Conservation (phyloP, 768 basidiomycete genomes). For the Russula ochroleuca region DNA sequence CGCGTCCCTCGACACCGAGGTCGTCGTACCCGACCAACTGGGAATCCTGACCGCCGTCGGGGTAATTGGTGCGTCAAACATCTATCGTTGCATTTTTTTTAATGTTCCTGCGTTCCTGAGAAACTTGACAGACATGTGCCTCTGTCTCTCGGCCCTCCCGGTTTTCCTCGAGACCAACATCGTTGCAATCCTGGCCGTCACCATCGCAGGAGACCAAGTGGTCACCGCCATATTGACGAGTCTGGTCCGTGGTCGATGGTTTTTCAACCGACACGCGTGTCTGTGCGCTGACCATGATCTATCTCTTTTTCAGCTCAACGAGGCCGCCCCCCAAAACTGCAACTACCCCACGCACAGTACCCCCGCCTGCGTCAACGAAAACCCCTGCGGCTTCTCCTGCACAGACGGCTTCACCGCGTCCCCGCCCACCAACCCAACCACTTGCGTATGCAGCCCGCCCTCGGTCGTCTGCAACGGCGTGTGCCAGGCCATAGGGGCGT, state of each 20-base stretch:
- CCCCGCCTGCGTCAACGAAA: conserved; percentile 36
- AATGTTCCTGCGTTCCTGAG: not conserved
- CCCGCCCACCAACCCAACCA: conserved; percentile 36
- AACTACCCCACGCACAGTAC: conserved; percentile 41
- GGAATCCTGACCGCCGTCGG: conserved; percentile 34
- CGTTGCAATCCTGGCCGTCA: conserved; percentile 34
- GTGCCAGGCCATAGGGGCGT: conserved; percentile 33
- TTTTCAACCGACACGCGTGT: too few relatives aligned
- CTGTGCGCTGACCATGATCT: too few relatives aligned
- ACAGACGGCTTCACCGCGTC: conserved; percentile 39
- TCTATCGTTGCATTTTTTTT: too few relatives aligned
- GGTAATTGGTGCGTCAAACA: conserved; percentile 27
- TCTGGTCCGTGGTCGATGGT: too few relatives aligned
- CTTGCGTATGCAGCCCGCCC: conserved; percentile 44
- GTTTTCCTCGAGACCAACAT: conserved; percentile 36
- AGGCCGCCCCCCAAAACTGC: conserved; percentile 32
- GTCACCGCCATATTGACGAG: conserved; percentile 35
- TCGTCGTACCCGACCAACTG: conserved; percentile 33
- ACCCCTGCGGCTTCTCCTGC: conserved; percentile 47
- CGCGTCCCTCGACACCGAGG: conserved; percentile 36
- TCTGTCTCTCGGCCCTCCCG: conserved; percentile 42
- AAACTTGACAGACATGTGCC: conserved; percentile 37
- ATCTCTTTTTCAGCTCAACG: conserved; percentile 32
- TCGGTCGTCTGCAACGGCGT: conserved; percentile 48
- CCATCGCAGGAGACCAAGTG: conserved; percentile 33